Conservation (phyloP, 345 rosid genomes). For the Balakata baccata region DNA sequence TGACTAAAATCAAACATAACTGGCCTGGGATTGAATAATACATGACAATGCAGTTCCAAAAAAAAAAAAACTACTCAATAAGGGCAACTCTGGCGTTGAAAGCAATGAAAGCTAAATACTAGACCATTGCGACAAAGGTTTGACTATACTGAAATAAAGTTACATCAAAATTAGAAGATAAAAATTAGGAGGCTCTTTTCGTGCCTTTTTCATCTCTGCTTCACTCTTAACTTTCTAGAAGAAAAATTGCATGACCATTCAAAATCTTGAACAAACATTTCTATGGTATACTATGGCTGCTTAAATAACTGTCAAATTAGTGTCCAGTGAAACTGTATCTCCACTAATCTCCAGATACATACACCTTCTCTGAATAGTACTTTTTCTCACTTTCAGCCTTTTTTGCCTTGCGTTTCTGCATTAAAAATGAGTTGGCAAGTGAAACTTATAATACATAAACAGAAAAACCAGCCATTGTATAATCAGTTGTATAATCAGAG, state of each 20-base stretch:
- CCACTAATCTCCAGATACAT: slow-evolving; percentile 49
- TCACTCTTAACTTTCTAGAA: background rate
- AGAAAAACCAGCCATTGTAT: no score
- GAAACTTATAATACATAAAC: background rate
- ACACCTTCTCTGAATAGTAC: slow-evolving; percentile 59
- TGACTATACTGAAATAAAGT: background rate
- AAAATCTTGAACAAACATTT: slow-evolving; percentile 10
- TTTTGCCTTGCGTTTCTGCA: slow-evolving; percentile 64
- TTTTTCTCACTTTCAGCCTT: slow-evolving; percentile 60
- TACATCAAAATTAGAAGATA: slow-evolving; percentile 4
- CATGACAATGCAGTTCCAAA: background rate
- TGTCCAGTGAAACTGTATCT: background rate
- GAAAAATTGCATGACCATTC: background rate
- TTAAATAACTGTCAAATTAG: slow-evolving; percentile 18
- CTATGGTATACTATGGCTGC: slow-evolving; percentile 15
- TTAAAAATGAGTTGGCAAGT: background rate
- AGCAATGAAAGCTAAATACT: background rate
- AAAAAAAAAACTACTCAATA: background rate
- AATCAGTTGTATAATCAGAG: no score
- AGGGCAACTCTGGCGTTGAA: background rate
- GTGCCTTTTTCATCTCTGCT: slow-evolving; percentile 2
- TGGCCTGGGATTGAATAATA: background rate
- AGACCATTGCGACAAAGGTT: background rate
- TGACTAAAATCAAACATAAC: background rate
- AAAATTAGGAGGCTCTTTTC: slow-evolving; percentile 4